phyloP scores from a whole-genome alignment of 164 flowering plant genomes.

The Protea cynaroides region DNA sequence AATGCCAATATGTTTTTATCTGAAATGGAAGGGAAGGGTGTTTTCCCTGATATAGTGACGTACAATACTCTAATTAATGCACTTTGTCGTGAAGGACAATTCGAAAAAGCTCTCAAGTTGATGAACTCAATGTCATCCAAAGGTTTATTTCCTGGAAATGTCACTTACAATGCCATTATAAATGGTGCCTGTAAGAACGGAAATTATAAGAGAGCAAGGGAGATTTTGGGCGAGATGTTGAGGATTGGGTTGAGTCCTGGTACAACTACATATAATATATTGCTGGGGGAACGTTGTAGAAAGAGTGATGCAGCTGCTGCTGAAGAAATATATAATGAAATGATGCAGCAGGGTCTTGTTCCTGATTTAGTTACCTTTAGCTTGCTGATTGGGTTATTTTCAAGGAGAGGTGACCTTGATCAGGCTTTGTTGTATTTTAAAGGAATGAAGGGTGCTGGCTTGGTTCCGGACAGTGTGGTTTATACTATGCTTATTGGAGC shows the following conservation, averaged over 20 bases:
- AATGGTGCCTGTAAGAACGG: slow-evolving; percentile 72
- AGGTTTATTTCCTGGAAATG: slow-evolving; percentile 52
- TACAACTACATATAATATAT: slow-evolving; percentile 57
- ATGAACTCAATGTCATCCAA: slow-evolving; percentile 44
- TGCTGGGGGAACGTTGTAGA: slow-evolving; percentile 63
- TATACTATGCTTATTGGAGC: slow-evolving; percentile 80
- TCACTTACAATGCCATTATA: slow-evolving; percentile 60
- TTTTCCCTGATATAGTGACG: slow-evolving; percentile 60
- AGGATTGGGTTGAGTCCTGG: slow-evolving; percentile 54
- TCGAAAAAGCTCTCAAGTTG: slow-evolving; percentile 57
- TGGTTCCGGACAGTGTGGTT: slow-evolving; percentile 67
- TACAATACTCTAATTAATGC: slow-evolving; percentile 66
- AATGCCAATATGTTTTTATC: slow-evolving; percentile 32
- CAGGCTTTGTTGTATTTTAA: slow-evolving; percentile 46
- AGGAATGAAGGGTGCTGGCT: slow-evolving; percentile 49
- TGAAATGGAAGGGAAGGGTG: slow-evolving; percentile 67
- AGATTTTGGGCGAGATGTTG: slow-evolving; percentile 51
- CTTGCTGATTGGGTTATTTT: slow-evolving; percentile 53
- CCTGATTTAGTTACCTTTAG: slow-evolving; percentile 80
- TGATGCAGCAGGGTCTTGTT: slow-evolving; percentile 36
- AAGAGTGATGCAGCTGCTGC: slow-evolving; percentile 41
- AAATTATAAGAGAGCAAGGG: slow-evolving; percentile 43
- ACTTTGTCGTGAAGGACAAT: slow-evolving; percentile 47
- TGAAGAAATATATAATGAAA: slow-evolving; percentile 39
- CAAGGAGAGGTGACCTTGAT: slow-evolving; percentile 54